Base-by-base conservation (phyloP, 495 filamentous ascomycete species). In the Entonaema liquescens region DNA sequence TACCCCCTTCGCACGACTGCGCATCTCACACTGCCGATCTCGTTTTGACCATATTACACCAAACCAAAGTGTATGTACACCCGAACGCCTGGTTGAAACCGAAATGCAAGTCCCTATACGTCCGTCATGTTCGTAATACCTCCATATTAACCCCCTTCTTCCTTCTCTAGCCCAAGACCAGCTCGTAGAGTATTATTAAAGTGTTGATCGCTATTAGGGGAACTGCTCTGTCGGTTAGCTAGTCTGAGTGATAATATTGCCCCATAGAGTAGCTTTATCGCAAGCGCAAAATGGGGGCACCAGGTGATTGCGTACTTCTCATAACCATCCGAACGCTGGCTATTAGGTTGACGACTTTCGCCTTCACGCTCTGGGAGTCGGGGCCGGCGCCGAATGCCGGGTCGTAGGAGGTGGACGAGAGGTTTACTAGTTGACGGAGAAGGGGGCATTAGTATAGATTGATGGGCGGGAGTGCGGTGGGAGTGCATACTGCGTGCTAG, bases 121-220 rank as follows among this genome's bases (percentile, higher is more conserved):
- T 40, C 62, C 63, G 55, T 61, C 29, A 33, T 33, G 33, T 35
- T 65, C 49, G 11, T 56, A 26, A 38, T 25, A 25, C 7, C 49
- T 44, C 0, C 17, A 4, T 15, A 7, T 49, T 25, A 62, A 7
- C 31, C 11, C 31, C 11, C 31, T 33, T 6, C 11, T 6, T 6
- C 5, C 11, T 7, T 21, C 36, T 33, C 44, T 74, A 97, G 17
- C 95, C 95, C 38, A 98, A 86, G 28, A 96, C 87, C 4, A 97
- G 83, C 79, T 95, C 92, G 79, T 96, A 98, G 59, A 93, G 78
- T 77, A 97, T 97, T 67, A 98, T 89, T 54, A 97, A 76, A 1
- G 91, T 92, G 77, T 99, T 99, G 73, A 97, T 91, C 47, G 89
- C 87, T 76, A 99, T 98, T 57, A 99, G 83, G 8, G 95, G 96